phyloP scores from a whole-genome alignment of 768 basidiomycete species.

The Chlorophyllum brunneum region DNA sequence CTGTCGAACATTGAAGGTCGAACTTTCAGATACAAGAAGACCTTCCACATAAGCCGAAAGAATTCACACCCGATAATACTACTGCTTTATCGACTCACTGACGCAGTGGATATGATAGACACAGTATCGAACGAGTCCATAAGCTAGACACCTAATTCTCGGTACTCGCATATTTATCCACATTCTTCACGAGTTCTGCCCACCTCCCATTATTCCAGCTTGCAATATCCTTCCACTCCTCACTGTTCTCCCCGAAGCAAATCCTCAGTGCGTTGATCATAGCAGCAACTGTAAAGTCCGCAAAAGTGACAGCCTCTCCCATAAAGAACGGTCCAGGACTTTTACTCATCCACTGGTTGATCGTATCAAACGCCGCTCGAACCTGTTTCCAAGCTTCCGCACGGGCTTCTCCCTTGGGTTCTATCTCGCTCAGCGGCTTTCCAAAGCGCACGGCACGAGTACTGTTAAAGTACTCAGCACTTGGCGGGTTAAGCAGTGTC shows the following conservation, averaged over 20 bases:
- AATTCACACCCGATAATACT: too few relatives aligned
- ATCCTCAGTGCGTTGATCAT: constrained; percentile 5
- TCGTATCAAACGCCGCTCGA: constrained; percentile 18
- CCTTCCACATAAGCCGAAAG: too few relatives aligned
- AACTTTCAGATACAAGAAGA: too few relatives aligned
- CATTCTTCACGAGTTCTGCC: constrained; percentile 12
- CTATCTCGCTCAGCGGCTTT: constrained; percentile 31
- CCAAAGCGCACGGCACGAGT: constrained; percentile 33
- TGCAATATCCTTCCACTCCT: constrained; percentile 18
- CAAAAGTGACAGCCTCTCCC: constrained; percentile 8
- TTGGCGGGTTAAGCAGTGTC: constrained; percentile 19
- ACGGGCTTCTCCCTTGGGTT: constrained; percentile 27
- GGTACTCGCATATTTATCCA: constrained; percentile 9
- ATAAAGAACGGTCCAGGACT: background rate
- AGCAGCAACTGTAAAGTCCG: constrained; percentile 13
- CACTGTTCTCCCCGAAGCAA: constrained; percentile 15
- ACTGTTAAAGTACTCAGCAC: constrained; percentile 29
- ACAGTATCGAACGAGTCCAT: too few relatives aligned
- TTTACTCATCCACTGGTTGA: constrained; percentile 10
- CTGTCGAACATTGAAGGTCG: too few relatives aligned
- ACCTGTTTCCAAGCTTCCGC: constrained; percentile 34
- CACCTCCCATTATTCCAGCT: constrained; percentile 20
- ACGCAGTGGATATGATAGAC: background rate
- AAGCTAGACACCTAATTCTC: background rate
- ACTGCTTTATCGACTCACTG: too few relatives aligned